Evolutionary conservation across 257 asterid genomes (phyloP).

Genomic region (Gentiana straminea): DNA sequence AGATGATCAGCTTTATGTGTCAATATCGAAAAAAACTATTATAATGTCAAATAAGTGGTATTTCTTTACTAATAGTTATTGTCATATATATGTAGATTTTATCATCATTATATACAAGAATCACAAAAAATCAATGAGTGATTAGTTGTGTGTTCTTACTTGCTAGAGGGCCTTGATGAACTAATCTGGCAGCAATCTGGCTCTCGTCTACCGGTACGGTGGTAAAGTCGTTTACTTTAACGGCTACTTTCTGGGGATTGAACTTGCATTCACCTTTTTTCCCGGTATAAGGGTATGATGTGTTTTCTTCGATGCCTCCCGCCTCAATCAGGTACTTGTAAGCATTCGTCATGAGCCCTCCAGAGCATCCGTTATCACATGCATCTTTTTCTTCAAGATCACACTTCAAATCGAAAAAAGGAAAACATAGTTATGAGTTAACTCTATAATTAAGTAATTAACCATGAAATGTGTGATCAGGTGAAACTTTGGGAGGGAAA

Average conservation of each 20-base stretch:
- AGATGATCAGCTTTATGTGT: too few relatives aligned
- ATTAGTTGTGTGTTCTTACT: conserved; percentile 17
- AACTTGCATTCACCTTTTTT: conserved; percentile 60
- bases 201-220: conserved; percentile 40
- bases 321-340: conserved; percentile 60
- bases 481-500: neutral
- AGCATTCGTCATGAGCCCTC: conserved; percentile 88
- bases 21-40: neutral
- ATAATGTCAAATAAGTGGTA: too few relatives aligned
- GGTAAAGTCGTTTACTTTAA: conserved; percentile 43
- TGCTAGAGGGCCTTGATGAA: conserved; percentile 70
- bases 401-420: conserved; percentile 23
- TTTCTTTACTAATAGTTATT: too few relatives aligned
- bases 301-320: conserved; percentile 70
- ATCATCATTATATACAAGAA: too few relatives aligned
- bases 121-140: neutral
- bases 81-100: too few relatives aligned
- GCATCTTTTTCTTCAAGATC: conserved; percentile 31
- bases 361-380: conserved; percentile 65
- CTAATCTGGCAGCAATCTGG: conserved; percentile 65
- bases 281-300: conserved; percentile 58
- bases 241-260: conserved; percentile 35
- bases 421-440: too few relatives aligned
- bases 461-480: neutral
- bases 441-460: neutral